These are phyloP conservation scores for Bromus sterilis DNA, from an alignment of 176 grass and related monocot species.

Conservation along the genomic window DNA sequence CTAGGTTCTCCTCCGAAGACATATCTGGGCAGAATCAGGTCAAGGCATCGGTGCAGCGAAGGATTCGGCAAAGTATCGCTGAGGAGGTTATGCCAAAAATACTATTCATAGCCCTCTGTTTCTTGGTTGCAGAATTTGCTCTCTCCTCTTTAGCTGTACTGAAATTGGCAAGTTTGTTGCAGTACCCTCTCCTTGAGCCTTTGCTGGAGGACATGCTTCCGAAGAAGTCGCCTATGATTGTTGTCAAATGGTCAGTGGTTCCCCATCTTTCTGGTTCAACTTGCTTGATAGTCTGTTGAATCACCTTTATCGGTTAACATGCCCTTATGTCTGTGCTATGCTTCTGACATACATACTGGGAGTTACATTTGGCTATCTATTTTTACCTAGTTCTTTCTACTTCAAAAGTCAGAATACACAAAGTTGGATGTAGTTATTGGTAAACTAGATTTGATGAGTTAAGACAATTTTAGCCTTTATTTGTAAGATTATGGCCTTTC, in stretches of 20 bases:
- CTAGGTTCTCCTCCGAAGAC: slow-evolving; percentile 86
- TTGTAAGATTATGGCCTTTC: background rate
- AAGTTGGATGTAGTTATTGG: background rate
- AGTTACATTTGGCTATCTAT: background rate
- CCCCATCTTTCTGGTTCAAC: background rate
- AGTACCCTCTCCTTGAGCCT: slow-evolving; percentile 93
- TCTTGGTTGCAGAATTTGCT: background rate
- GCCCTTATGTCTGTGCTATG: background rate
- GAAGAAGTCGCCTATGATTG: slow-evolving; percentile 82
- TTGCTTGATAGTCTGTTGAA: background rate
- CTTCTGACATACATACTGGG: background rate
- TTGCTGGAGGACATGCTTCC: slow-evolving; percentile 88
- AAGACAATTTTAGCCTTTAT: background rate
- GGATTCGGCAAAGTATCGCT: slow-evolving; percentile 83
- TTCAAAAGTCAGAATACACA: slow-evolving; percentile 3
- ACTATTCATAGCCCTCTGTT: background rate
- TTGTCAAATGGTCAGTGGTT: slow-evolving; percentile 78
- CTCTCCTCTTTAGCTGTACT: background rate
- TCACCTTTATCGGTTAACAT: background rate
- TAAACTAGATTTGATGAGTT: background rate
- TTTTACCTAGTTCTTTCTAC: background rate
- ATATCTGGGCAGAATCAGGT: slow-evolving; percentile 98
- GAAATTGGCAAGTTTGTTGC: slow-evolving; percentile 15
- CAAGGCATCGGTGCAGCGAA: slow-evolving; percentile 83
- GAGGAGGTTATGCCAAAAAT: slow-evolving; percentile 50